These are phyloP conservation scores for Eimeria falciformis DNA, from an alignment of 169 alveolate species.

Conservation along the genomic window DNA sequence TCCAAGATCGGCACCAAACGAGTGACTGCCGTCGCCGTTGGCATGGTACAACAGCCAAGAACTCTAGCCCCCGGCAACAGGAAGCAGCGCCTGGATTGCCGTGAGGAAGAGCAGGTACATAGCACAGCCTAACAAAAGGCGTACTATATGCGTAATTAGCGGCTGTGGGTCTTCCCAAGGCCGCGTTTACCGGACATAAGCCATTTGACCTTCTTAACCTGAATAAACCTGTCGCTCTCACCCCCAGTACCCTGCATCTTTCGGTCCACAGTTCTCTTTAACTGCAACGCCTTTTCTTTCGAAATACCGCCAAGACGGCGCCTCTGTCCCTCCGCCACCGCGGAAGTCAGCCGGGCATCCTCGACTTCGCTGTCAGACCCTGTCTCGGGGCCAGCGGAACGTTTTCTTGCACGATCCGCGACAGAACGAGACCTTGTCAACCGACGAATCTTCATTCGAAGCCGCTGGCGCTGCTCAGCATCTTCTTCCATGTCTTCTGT, in stretches of 20 bases:
- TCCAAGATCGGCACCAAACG: no score
- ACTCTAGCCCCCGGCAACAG: no score
- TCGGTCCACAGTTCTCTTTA: slow-evolving; percentile 65
- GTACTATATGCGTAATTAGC: neutral
- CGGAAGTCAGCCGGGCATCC: slow-evolving; percentile 53
- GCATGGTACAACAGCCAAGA: no score
- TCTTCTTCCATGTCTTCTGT: slow-evolving; percentile 16
- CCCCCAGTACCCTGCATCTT: slow-evolving; percentile 85
- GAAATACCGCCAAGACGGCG: slow-evolving; percentile 65
- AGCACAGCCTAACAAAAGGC: no score
- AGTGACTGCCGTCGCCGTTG: no score
- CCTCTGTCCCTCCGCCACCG: slow-evolving; percentile 43
- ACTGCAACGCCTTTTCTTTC: slow-evolving; percentile 75
- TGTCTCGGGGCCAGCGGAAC: neutral
- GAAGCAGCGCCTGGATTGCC: no score
- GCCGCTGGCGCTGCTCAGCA: slow-evolving; percentile 5
- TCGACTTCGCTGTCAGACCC: neutral
- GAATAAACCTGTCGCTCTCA: slow-evolving; percentile 94
- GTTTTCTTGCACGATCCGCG: slow-evolving; percentile 37
- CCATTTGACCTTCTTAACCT: slow-evolving; percentile 94
- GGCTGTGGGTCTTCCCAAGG: slow-evolving; percentile 76
- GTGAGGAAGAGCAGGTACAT: no score
- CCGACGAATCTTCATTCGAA: slow-evolving; percentile 21
- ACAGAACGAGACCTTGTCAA: slow-evolving; percentile 33
- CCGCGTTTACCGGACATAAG: slow-evolving; percentile 95